Conservation (phyloP, 2,329 filamentous ascomycete species). For the Sclerotinia trifoliorum region DNA sequence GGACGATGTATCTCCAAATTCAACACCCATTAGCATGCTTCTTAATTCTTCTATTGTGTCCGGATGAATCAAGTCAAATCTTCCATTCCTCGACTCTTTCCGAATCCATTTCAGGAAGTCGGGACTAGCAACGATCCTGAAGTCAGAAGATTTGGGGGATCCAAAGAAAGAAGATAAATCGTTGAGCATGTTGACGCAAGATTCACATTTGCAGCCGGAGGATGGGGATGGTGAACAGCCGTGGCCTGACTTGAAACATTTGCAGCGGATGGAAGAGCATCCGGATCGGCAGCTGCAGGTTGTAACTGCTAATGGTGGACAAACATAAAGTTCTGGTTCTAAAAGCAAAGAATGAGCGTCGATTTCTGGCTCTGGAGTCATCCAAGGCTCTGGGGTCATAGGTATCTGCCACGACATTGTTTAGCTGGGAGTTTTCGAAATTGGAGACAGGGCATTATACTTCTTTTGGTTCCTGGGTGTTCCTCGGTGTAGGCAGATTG, state of each 20-base stretch:
- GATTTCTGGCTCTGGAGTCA: not conserved
- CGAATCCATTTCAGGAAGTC: conserved; percentile 19
- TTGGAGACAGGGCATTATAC: not conserved
- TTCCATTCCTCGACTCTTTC: conserved; percentile 7
- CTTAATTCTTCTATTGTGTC: conserved; percentile 10
- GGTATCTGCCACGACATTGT: not conserved
- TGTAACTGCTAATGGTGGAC: not conserved
- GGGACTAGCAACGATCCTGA: not conserved
- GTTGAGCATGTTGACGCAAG: conserved; percentile 18
- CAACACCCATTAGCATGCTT: conserved; percentile 5
- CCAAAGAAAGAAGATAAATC: conserved; percentile 9
- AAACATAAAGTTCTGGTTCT: not conserved
- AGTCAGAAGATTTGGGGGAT: not conserved
- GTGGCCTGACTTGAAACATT: conserved; percentile 6
- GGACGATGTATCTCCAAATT: not conserved
- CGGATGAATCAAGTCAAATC: conserved; percentile 1
- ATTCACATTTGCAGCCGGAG: conserved; percentile 9
- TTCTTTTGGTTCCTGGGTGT: not conserved
- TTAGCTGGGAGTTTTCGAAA: not conserved
- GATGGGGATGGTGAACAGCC: not conserved
- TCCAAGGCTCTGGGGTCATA: not conserved
- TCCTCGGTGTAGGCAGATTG: not conserved
- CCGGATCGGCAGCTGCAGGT: conserved; percentile 10
- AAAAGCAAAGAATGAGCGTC: not conserved
- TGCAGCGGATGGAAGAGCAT: conserved; percentile 1